Evolutionary conservation across 2,329 filamentous ascomycete genomes (phyloP).

Genomic region (Xylariomycetidae sp.): DNA sequence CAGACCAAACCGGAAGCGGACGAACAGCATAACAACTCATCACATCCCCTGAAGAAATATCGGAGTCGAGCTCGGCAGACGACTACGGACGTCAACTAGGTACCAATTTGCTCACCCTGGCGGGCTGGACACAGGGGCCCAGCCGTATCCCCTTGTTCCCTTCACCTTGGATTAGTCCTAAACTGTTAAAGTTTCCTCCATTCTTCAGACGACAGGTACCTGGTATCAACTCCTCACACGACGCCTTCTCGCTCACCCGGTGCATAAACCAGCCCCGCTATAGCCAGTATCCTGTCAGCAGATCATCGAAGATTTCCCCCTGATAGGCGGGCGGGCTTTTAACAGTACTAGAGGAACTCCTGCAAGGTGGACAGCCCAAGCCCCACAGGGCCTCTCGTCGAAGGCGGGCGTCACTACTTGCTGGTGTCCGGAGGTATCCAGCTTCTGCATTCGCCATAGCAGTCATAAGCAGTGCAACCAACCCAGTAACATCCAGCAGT

Average conservation of each 20-base stretch:
- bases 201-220: constrained; percentile 2
- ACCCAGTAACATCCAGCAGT: constrained; percentile 16
- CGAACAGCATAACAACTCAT: not conserved
- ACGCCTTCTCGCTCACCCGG: constrained; percentile 12
- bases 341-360: constrained; percentile 17
- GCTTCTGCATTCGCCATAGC: constrained; percentile 20
- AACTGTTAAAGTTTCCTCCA: no score
- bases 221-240: constrained; percentile 1
- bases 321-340: constrained; percentile 19
- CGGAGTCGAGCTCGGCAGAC: no score
- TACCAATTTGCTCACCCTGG: no score
- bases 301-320: constrained; percentile 22
- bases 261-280: constrained; percentile 25
- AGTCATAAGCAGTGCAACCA: constrained; percentile 15
- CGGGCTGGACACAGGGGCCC: no score
- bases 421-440: constrained; percentile 17
- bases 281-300: constrained; percentile 27
- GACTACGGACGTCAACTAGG: no score
- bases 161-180: no score
- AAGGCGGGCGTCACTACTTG: constrained; percentile 18
- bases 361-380: constrained; percentile 22
- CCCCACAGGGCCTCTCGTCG: constrained; percentile 23
- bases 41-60: not conserved
- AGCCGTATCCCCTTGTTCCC: no score
- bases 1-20: not conserved